These are phyloP conservation scores for Peltaster fructicola DNA, from an alignment of 2,329 filamentous ascomycete species.

Conservation along the genomic window DNA sequence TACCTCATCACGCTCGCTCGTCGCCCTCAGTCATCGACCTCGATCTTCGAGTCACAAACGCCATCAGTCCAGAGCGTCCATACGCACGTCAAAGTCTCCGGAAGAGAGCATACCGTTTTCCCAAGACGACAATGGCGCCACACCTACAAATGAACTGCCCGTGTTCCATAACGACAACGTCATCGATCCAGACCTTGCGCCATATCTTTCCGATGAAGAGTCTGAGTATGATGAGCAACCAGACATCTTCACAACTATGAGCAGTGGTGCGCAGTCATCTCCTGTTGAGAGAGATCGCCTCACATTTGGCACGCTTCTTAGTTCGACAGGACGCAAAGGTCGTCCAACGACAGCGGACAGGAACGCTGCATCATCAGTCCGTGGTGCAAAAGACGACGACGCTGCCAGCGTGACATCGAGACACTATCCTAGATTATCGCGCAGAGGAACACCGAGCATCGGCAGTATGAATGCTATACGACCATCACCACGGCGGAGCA, in stretches of 20 bases:
- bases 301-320: constrained; percentile 54
- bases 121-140: constrained; percentile 51
- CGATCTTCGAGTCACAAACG: constrained; percentile 66
- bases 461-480: constrained; percentile 57
- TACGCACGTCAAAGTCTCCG: too few species aligned
- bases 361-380: constrained; percentile 52
- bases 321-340: constrained; percentile 52
- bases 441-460: constrained; percentile 69
- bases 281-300: constrained; percentile 56
- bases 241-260: constrained; percentile 63
- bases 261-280: constrained; percentile 27
- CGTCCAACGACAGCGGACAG: constrained; percentile 56
- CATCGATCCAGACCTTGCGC: constrained; percentile 87
- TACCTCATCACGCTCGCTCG: constrained; percentile 80
- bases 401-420: constrained; percentile 47
- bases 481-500: constrained; percentile 50
- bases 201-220: constrained; percentile 86
- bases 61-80: constrained; percentile 73
- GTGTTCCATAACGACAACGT: constrained; percentile 99
- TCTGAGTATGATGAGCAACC: constrained; percentile 83
- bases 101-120: too few species aligned
- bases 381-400: constrained; percentile 43
- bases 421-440: constrained; percentile 43
- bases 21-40: constrained; percentile 52
- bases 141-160: constrained; percentile 47